Evolutionary conservation across 371 early-diverging fungal species (phyloP), one percentile per base, ranked within the genome.

Genomic region (Batkoa obscura): DNA sequence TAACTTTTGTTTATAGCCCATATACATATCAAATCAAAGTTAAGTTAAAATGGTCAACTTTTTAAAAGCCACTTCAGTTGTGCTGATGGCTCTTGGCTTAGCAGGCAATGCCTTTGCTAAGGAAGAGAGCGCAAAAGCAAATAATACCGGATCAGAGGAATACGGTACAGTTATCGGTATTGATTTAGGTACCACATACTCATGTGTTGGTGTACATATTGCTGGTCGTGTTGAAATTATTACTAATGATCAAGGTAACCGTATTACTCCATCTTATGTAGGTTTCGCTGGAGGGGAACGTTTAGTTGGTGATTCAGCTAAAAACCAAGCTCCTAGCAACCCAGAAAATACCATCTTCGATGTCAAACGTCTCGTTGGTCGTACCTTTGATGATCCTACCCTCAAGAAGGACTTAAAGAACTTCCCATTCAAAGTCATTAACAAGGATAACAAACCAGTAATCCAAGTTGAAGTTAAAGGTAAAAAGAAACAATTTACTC

Each of bases 131-230:
- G 32, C 31, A 32, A 32, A 48, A 48, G 45, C 4, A 8, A 48
- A 48, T n/a, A n/a, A n/a, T n/a, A n/a, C n/a, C n/a, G n/a, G n/a
- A n/a, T n/a, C n/a, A 48, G 31, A 48, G 33, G 48, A 48, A 2
- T 48, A 48, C 32, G 54, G 54, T 1, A 55, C 62, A 57, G 59
- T 70, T 62, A 75, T 87, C 71, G 88, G 88, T 77, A 87, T 87
- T 72, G 96, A 99, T 82, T 81, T 99, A 72, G 99, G 99, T 72
- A 99, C 99, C 68, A 99, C 99, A 69, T 97, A 98, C 86, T 93
- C 94, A 61, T 98, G 98, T 75, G 94, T 98, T 65, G 96, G 88
- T 71, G 92, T 92, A 56, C 92, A 88, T 81, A 87, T 87, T 72
- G 90, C 92, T 74, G 96, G 92, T 69, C 88, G 86, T 64, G 92